Base-by-base conservation (phyloP, 2,329 filamentous ascomycete genomes). In the Cephalotrichum gorgonifer region DNA sequence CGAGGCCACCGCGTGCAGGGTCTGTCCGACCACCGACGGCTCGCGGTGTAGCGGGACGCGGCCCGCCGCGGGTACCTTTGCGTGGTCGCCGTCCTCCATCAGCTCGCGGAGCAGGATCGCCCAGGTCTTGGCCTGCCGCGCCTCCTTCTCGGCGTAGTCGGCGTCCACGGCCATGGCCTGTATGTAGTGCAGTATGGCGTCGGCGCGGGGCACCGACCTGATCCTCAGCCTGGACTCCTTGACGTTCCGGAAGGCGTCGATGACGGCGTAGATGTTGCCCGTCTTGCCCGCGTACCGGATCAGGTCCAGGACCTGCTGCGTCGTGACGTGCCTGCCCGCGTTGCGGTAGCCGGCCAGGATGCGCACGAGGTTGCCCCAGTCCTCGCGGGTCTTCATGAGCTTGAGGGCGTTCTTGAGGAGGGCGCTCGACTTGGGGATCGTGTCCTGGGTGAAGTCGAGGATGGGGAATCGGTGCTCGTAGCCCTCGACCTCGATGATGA, bases 401-500 rank as follows among this genome's bases (percentile, higher is more conserved):
- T 53, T 17, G 48, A 79, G 52, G 30, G 68, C 73, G 6, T 59
- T 20, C 33, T 54, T 47, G 39, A 76, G 53, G 44, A 63, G 57
- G 30, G 60, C 59, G 23, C 64, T 66, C 5, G 72, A 70, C 54
- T 65, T 65, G 33, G 71, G 73, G 4, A 76, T 50, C 38, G 67
- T 69, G 41, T 54, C 52, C 20, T 52, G 62, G 54, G 66, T 54
- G n/a, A 54, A 59, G 61, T 78, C 60, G 50, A 72, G 62, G 58
- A 72, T 64, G 44, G 64, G 62, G 64, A 80, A 80, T 54, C 68
- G 71, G 61, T 75, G 61, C 54, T 75, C 64, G 51, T 78, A 67
- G 55, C 71, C 78, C 51, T 77, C 76, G 54, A 85, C 70, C 54
- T 80, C 75, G 53, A 82, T 74, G 52, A 69, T 67, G 52, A 81